Evolutionary conservation across 2,329 filamentous ascomycete species (phyloP).

Genomic region (Purpureocillium takamizusanense): DNA sequence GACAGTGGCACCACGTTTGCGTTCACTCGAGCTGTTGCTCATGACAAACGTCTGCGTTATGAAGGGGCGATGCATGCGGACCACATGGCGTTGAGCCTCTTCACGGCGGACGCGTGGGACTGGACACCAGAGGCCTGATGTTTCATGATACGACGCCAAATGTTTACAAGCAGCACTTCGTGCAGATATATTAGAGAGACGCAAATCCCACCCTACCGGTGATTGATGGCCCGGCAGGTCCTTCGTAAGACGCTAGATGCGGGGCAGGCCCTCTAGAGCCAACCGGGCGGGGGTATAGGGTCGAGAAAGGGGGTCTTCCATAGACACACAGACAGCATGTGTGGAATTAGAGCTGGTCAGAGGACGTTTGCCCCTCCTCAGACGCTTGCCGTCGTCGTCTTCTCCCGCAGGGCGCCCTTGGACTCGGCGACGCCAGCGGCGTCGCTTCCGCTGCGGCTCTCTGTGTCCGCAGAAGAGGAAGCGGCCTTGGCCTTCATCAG

Average conservation of each 20-base stretch:
- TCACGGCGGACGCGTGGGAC: conserved; percentile 48
- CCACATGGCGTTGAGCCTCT: conserved; percentile 41
- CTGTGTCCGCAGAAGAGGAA: conserved; percentile 6
- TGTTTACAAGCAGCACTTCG: too few relatives aligned
- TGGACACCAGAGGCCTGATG: conserved; percentile 43
- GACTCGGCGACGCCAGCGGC: conserved; percentile 12
- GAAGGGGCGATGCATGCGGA: conserved; percentile 41
- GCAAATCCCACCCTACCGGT: too few relatives aligned
- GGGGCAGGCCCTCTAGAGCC: too few relatives aligned
- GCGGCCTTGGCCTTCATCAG: conserved; percentile 26
- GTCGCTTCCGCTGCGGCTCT: conserved; percentile 14
- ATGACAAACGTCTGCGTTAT: conserved; percentile 39
- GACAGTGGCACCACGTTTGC: conserved; percentile 24
- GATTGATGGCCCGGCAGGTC: too few relatives aligned
- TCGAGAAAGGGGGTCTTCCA: too few relatives aligned
- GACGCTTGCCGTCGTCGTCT: conserved; percentile 12
- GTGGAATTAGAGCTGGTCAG: too few relatives aligned
- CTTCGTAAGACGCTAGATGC: too few relatives aligned
- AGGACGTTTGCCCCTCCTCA: neutral
- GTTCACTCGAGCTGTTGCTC: conserved; percentile 41
- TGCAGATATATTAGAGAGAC: too few relatives aligned
- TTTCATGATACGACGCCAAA: too few relatives aligned
- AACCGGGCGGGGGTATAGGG: too few relatives aligned
- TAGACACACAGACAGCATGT: too few relatives aligned
- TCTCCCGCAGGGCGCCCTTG: conserved; percentile 16